phyloP scores from a whole-genome alignment of 306 rosid genomes.

The Vicia faba region DNA sequence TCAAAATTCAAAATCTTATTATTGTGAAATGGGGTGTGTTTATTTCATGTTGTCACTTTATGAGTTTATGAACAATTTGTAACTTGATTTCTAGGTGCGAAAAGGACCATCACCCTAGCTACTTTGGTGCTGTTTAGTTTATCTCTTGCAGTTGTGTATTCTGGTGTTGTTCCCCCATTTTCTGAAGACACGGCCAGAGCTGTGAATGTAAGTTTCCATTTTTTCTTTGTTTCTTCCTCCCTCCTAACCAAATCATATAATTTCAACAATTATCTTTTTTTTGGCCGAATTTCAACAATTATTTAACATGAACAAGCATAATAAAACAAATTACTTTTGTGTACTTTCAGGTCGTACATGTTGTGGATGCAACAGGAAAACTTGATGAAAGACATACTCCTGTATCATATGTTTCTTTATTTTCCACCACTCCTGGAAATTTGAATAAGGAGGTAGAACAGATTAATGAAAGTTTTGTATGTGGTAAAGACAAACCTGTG shows the following conservation, averaged over 20 bases:
- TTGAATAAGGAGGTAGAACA: constrained; percentile 73
- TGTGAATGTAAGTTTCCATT: constrained; percentile 79
- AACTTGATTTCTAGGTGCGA: constrained; percentile 61
- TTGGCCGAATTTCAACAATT: constrained; percentile 2
- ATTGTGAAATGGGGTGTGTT: background rate
- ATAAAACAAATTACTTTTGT: background rate
- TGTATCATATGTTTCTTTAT: constrained; percentile 69
- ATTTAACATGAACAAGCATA: constrained; percentile 2
- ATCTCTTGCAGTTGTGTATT: constrained; percentile 54
- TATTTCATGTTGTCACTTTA: background rate
- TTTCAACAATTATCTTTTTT: constrained; percentile 5
- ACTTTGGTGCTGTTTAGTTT: constrained; percentile 61
- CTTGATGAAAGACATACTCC: constrained; percentile 50
- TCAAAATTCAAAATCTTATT: constrained; percentile 5
- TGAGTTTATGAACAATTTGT: constrained; percentile 28
- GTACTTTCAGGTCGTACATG: constrained; percentile 81
- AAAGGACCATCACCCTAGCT: constrained; percentile 57
- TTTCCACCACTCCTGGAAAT: constrained; percentile 89
- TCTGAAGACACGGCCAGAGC: constrained; percentile 77
- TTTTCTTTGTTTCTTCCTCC: no score
- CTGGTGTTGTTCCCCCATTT: constrained; percentile 75
- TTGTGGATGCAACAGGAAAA: constrained; percentile 68
- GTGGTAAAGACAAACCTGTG: constrained; percentile 66
- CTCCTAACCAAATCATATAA: background rate
- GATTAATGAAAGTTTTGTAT: constrained; percentile 72